Base-by-base conservation (phyloP, 768 basidiomycete genomes). In the Hydnomerulius pinastri region DNA sequence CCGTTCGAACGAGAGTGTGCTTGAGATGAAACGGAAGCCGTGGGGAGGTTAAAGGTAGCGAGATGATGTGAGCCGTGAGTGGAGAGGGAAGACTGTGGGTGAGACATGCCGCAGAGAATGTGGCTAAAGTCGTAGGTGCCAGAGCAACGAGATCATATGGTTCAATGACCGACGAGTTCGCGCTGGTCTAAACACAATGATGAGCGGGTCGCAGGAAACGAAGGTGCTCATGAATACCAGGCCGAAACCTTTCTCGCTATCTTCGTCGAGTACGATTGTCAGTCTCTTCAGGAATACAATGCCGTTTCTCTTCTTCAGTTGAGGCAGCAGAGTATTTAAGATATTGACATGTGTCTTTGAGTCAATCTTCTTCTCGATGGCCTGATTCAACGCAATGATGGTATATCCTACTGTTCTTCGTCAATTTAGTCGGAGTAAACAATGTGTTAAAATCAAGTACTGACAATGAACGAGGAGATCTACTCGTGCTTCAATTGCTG, bases 171-270 rank as follows among this genome's bases (percentile, higher is more conserved):
- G 79, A 66, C 1, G 79, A 67, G 59, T 89, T 90, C n/a, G 82
- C 79, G 49, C 83, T 85, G 6, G 83, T 86, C 92, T 93, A 61
- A 3, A 12, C n/a, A 40, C 40, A 11, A 35, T 23, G 29, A 8
- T 17, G 10, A 25, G 43, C 46, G 33, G 28, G 32, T 28, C 35
- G 35, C 24, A 33, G 23, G 40, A 41, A 15, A 33, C 29, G 13
- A 9, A n/a, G 29, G 20, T 6, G 1, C 13, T 9, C 27, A 33
- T 37, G 41, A 25, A 70, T 49, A 92, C 90, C 64, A 92, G 64
- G 25, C 90, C 89, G 59, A 89, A 87, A 1, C 91, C 88, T 65
- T 90, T 92, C 65, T 92, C 89, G 60, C 91, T 92, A 35, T 86
- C 87, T 59, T 90, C 83, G 53, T 92, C 86, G 8, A 92, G 75